Conservation (phyloP, 2,329 filamentous ascomycete species). For the Aureobasidium sp. region DNA sequence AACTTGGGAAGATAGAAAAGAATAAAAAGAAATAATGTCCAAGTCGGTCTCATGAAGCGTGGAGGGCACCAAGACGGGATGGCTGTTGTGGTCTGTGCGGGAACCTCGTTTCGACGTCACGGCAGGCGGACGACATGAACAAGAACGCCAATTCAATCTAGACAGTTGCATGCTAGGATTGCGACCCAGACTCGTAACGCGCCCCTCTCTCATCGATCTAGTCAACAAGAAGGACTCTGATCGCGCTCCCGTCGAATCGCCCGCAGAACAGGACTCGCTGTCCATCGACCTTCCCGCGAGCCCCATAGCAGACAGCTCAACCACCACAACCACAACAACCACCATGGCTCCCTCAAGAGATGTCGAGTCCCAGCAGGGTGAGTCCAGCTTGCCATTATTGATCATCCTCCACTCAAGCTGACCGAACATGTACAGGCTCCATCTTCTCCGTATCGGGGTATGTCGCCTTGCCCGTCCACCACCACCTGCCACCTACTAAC, state of each 20-base stretch:
- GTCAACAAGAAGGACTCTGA: conserved; percentile 46
- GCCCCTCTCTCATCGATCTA: conserved; percentile 57
- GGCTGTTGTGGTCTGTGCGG: conserved; percentile 1
- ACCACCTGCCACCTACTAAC: conserved; percentile 18
- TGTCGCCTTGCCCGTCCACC: conserved; percentile 20
- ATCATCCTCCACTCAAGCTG: neutral
- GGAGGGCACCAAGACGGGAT: neutral
- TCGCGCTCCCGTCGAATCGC: conserved; percentile 27
- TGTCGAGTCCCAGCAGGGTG: conserved; percentile 11
- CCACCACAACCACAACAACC: neutral
- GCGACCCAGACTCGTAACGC: conserved; percentile 51
- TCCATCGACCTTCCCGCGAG: conserved; percentile 23
- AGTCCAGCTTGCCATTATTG: neutral
- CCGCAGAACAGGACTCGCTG: conserved; percentile 21
- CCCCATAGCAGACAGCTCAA: conserved; percentile 16
- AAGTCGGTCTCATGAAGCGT: too few species aligned
- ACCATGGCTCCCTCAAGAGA: conserved; percentile 9
- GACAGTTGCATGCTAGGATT: conserved; percentile 40
- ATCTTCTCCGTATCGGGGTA: conserved; percentile 66
- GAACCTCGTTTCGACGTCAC: neutral
- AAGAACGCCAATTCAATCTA: neutral
- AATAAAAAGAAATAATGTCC: neutral
- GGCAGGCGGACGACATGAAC: neutral
- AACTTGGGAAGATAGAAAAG: neutral
- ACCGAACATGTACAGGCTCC: conserved; percentile 40